These are phyloP conservation scores for Phytophthora cryptogea DNA, from an alignment of 352 stramenopile species.

Conservation along the genomic window DNA sequence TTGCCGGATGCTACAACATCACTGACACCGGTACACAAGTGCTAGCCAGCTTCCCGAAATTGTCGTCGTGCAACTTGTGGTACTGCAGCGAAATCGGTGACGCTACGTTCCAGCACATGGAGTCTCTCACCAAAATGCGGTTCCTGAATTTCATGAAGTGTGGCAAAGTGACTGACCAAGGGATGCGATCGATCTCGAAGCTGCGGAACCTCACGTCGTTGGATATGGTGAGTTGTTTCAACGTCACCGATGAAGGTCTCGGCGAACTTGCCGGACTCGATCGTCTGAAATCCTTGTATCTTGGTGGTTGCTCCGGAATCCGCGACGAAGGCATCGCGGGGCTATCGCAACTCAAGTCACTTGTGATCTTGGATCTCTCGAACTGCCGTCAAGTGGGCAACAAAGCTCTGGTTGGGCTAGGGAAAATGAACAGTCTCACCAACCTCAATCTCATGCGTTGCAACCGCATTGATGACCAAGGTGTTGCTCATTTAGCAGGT, in stretches of 20 bases:
- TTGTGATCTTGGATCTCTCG: conserved; percentile 70
- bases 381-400: conserved; percentile 83
- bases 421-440: conserved; percentile 59
- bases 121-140: conserved; percentile 54
- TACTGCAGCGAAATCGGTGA: conserved; percentile 85
- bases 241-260: conserved; percentile 63
- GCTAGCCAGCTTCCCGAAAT: conserved; percentile 50
- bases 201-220: conserved; percentile 63
- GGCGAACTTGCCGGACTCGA: conserved; percentile 38
- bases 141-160: conserved; percentile 88
- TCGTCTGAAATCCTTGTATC: conserved; percentile 65
- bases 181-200: conserved; percentile 50
- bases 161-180: conserved; percentile 65
- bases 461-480: conserved; percentile 68
- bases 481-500: conserved; percentile 46
- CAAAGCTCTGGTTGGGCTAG: conserved; percentile 53
- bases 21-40: conserved; percentile 70
- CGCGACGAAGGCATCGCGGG: conserved; percentile 61
- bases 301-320: conserved; percentile 64
- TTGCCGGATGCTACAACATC: conserved; percentile 83
- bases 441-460: conserved; percentile 84
- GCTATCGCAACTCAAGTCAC: conserved; percentile 41
- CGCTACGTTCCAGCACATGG: conserved; percentile 60
- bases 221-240: conserved; percentile 82
- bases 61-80: conserved; percentile 79